Base-by-base conservation (phyloP, 257 asterid genomes). In the Nicotiana benthamiana region DNA sequence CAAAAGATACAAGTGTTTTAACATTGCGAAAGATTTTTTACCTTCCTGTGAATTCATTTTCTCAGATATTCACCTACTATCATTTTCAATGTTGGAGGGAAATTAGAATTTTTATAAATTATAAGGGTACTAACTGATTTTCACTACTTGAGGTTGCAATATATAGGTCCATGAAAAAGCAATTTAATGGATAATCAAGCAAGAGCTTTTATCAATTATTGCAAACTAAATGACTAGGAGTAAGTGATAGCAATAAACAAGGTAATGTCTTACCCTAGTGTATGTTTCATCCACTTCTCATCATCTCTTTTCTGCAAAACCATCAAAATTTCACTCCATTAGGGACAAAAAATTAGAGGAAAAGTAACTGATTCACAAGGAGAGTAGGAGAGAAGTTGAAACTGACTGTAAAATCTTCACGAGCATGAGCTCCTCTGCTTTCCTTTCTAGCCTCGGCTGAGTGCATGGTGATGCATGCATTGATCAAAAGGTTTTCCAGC, bases 351-450 rank as follows among this genome's bases (percentile, higher is more conserved):
- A 53, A 56, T 34, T 24, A 40, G 34, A n/a, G 51, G n/a, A 83
- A 66, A 18, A 18, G 40, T 9, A 46, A 79, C 68, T 10, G n/a
- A 1, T 22, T 34, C 36, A 10, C 54, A 22, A 77, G 46, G 12
- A n/a, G 32, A 10, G 51, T 17, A 77, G 46, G 12, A n/a, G 32
- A 63, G 27, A 68, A 57, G 53, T 24, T 9, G 75, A 76, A 83
- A 89, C 95, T 81, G 79, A 93, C 99, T 51, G 97, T 89, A 76
- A 93, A 95, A 90, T 95, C 99, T 91, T 95, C 99, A 75, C 99
- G 97, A 9, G 99, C 99, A 85, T 95, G 99, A 81, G 99, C 98
- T 86, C 99, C 99, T 89, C 99, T 88, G 84, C 99, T 96, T 87
- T 96, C 99, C 85, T 94, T 94, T 89, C 98, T 91, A 18, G 98